Base-by-base conservation (phyloP, 2,329 filamentous ascomycete species). In the Bipolaris victoriae region DNA sequence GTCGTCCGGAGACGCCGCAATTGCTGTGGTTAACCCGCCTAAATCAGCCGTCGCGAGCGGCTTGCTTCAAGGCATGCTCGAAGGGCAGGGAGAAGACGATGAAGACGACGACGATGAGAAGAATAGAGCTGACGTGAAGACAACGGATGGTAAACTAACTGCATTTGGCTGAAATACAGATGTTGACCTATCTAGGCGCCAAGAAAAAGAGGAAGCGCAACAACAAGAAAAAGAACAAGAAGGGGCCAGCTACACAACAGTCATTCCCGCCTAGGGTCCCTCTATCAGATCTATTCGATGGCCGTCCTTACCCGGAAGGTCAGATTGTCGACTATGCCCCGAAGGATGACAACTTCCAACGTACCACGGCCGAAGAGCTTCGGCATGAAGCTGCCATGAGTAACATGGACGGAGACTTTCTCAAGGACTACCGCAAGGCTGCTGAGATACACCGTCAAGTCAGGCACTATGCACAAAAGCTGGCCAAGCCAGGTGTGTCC, bases 391-490 rank as follows among this genome's bases (percentile, higher is more conserved):
- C 71, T 11, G 71, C 71, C n/a, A 37, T 72, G 43, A 87, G 91
- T 71, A 88, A 89, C 66, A 86, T 92, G 80, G 88, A 91, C 71
- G 86, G 85, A 63, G 87, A 91, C 50, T 93, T 91, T 77, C 77
- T 95, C 52, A 81, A 82, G 51, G 91, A 96, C 70, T 95, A 93
- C 74, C 89, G 92, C 60, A 86, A 94, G 72, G 91, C 87, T 39
- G 91, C 91, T n/a, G 92, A 96, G 77, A 85, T 91, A 11, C 91
- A 96, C 75, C 87, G 92, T 57, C 91, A 96, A 74, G 91, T 95
- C 56, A 88, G 91, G 54, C 87, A 91, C 72, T 90, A 90, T 82
- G 90, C 88, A 2, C 88, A 91, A 76, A 88, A 87, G 70, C 88
- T 84, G 66, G 89, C 93, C 67, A 89, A 90, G 79, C 91, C 91